These are phyloP conservation scores for Erigeron canadensis DNA, from an alignment of 129 eudicot genomes.

Conservation along the genomic window DNA sequence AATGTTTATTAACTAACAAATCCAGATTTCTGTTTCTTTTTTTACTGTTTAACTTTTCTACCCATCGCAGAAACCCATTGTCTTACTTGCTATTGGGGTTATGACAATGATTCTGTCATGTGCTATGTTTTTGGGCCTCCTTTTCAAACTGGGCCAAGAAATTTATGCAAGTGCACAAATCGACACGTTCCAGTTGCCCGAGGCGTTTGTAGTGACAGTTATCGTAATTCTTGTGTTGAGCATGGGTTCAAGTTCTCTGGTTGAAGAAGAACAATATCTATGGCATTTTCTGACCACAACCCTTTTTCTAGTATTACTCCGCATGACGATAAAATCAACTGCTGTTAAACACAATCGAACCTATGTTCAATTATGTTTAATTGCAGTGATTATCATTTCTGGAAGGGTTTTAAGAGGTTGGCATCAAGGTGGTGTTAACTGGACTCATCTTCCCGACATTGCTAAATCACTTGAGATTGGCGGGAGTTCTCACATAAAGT, in stretches of 20 bases:
- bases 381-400: conserved; percentile 42
- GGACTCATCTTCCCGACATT: conserved; percentile 87
- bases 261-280: conserved; percentile 93
- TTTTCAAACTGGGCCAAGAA: conserved; percentile 43
- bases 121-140: conserved; percentile 54
- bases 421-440: conserved; percentile 99
- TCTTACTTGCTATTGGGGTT: conserved; percentile 60
- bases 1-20: conserved; percentile 15
- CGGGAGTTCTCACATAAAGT: conserved; percentile 43
- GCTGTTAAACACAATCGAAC: conserved; percentile 11
- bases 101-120: conserved; percentile 74
- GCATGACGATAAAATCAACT: conserved; percentile 43
- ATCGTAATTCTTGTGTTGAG: conserved; percentile 53
- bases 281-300: conserved; percentile 88
- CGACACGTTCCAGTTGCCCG: conserved; percentile 52
- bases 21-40: conserved; percentile 14
- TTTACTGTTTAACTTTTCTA: conserved; percentile 2
- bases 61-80: conserved; percentile 73
- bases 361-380: conserved; percentile 28
- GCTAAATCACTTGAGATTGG: conserved; percentile 68
- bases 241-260: conserved; percentile 95
- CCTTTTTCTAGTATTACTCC: conserved; percentile 54
- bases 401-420: conserved; percentile 85
- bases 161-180: conserved; percentile 25
- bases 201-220: conserved; percentile 34